A percentile compares a stretch with the other conserved stretches of the same genome.
Evolutionary conservation across 2,329 filamentous ascomycete species (phyloP).

Genomic region (Sarocladium kiliense): DNA sequence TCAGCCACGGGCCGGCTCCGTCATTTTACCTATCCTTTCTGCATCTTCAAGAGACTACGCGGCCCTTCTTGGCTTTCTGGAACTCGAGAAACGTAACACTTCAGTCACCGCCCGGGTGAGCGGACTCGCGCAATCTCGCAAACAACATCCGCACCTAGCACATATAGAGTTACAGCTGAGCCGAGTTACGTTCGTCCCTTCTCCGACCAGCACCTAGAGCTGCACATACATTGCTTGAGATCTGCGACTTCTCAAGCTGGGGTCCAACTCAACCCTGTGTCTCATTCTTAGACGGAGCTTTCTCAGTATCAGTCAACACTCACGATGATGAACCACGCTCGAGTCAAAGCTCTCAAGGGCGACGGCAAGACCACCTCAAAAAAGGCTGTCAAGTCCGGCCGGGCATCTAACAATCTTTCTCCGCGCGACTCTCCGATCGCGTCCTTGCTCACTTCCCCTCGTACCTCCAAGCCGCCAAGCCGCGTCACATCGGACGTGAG

Average conservation of each 20-base stretch:
- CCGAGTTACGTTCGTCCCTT: no score
- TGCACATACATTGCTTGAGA: background rate
- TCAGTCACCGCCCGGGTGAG: background rate
- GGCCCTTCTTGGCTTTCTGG: background rate
- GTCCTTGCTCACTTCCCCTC: constrained; percentile 53
- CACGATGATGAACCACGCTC: constrained; percentile 53
- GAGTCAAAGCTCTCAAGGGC: constrained; percentile 64
- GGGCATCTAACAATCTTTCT: constrained; percentile 52
- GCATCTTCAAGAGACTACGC: background rate
- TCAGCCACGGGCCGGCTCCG: background rate
- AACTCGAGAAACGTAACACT: background rate
- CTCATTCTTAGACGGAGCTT: no score
- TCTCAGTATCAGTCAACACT: background rate
- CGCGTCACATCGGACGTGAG: constrained; percentile 58
- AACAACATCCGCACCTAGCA: background rate
- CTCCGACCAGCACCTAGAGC: background rate
- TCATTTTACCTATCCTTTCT: background rate
- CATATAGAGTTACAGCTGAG: background rate
- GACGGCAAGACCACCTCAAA: constrained; percentile 67
- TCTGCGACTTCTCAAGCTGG: no score
- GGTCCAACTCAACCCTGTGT: no score
- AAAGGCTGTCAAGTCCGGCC: constrained; percentile 57
- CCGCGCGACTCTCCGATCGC: constrained; percentile 52
- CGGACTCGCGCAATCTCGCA: background rate
- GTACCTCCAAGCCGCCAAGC: constrained; percentile 54